Percentiles rank a stretch among this genome's conserved stretches.
Evolutionary conservation across 345 rosid species (phyloP).

Genomic region (Viola odorata): DNA sequence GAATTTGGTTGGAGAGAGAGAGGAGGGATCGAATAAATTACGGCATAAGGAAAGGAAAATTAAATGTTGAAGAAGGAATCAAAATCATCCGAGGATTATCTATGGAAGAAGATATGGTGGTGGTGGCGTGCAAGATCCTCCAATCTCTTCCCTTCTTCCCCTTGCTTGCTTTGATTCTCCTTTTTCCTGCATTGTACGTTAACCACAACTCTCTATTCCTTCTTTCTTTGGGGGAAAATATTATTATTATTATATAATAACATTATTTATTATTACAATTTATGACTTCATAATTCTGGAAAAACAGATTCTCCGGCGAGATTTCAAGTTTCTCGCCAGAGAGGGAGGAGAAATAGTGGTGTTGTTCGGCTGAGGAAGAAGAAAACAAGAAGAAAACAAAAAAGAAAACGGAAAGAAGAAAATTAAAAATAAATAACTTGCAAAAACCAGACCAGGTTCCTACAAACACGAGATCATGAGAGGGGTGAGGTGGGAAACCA

Average conservation of each 20-base stretch:
- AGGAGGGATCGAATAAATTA: conserved; percentile 27
- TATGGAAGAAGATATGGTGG: conserved; percentile 13
- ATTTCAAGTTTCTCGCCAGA: conserved; percentile 26
- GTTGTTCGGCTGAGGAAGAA: not conserved
- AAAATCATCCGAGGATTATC: not conserved
- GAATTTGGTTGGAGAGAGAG: conserved; percentile 35
- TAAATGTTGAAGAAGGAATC: not conserved
- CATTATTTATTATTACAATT: conserved; percentile 1
- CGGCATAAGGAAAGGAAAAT: not conserved
- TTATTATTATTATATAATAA: too few relatives aligned
- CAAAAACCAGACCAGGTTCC: conserved; percentile 19
- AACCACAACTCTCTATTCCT: conserved; percentile 23
- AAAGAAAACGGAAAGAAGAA: not conserved
- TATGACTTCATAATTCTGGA: not conserved
- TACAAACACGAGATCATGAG: conserved; percentile 21
- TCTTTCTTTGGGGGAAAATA: not conserved
- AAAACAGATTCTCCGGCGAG: conserved; percentile 35
- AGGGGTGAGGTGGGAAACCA: conserved; percentile 11
- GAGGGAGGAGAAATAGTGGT: conserved; percentile 10
- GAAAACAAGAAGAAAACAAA: conserved; percentile 11
- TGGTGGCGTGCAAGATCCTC: conserved; percentile 46
- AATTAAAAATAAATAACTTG: not conserved
- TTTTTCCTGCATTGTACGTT: conserved; percentile 59
- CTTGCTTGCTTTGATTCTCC: conserved; percentile 24
- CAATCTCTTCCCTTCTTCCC: conserved; percentile 4